Base-by-base conservation (phyloP, 176 grass and related monocot genomes). In the Bonia amplexicaulis region DNA sequence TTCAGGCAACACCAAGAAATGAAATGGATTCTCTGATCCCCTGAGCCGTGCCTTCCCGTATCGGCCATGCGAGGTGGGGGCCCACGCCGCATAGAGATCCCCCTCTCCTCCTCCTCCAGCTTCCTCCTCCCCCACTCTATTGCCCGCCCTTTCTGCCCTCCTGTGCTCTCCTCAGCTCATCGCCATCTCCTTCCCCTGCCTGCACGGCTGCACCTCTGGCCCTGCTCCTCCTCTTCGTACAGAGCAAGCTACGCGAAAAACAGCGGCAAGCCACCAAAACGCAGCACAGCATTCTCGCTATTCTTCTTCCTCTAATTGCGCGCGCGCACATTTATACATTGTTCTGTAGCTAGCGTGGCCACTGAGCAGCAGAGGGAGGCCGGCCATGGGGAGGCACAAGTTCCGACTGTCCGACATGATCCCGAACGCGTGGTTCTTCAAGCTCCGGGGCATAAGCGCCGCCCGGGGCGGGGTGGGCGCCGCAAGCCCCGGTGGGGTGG, bases 401-500 rank as follows among this genome's bases (percentile, higher is more conserved):
- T 98, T 98, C 84, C 87, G 88, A 66, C 41, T 98, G 20, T 95
- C 93, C 37, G 96, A 98, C 88, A 98, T 98, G 91, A 88, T 98
- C 55, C 96, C 96, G 9, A 95, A 98, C 88, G 91, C 90, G 33
- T 98, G 96, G 96, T 95, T 98, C 86, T 95, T 95, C 83, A 98
- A 94, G 91, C 83, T 98, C 27, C 92, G 88, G 7, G 91, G 91
- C 81, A 94, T 92, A 90, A 84, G 93, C 69, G 80, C 79, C 33
- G 33, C 51, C 11, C 82, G 87, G 2, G 86, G 31, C 9, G 78
- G 51, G 46, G 35, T 37, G 35, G 35, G 29, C 23, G 45, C 26
- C 1, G 29, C 57, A 17, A 74, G 79, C 74, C 23, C 74, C 9
- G 66, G 73, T 45, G 35, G 16, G 54, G 87, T 37, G 42, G 2